Percentiles rank a stretch among this genome's conserved stretches.
These are phyloP conservation scores for Sesbania bispinosa DNA, from an alignment of 306 rosid species.

Conservation along the genomic window DNA sequence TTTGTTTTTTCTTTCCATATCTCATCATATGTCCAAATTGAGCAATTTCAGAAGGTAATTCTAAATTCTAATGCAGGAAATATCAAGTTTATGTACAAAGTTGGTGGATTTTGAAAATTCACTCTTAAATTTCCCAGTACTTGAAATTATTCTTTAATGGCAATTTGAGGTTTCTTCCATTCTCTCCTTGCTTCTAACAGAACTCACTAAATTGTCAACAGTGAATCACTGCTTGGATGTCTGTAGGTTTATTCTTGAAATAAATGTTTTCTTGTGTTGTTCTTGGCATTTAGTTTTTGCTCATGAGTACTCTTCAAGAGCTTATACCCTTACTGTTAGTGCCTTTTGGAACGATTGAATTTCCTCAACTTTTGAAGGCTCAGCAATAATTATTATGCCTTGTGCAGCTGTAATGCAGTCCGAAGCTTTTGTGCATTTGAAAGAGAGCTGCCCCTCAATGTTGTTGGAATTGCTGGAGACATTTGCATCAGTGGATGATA, in stretches of 20 bases:
- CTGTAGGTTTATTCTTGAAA: background rate
- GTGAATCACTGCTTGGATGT: background rate
- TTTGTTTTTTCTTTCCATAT: background rate
- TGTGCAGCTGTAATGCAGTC: conserved; percentile 90
- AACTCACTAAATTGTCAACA: background rate
- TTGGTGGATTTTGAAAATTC: background rate
- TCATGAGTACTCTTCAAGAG: too few relatives aligned
- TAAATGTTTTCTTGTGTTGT: background rate
- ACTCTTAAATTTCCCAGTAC: background rate
- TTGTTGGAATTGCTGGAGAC: conserved; percentile 76
- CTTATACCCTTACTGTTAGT: background rate
- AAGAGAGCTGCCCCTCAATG: conserved; percentile 79
- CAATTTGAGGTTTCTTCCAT: background rate
- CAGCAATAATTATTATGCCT: conserved; percentile 14
- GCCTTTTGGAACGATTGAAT: background rate
- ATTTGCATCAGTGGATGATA: conserved; percentile 69
- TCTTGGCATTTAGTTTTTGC: too few relatives aligned
- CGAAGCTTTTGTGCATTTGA: conserved; percentile 69
- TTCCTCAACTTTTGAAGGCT: background rate
- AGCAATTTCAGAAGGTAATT: conserved; percentile 9
- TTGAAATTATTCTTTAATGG: background rate
- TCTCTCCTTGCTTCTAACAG: background rate
- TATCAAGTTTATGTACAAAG: background rate
- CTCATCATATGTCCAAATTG: background rate
- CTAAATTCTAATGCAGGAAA: background rate